Evolutionary conservation across 2,329 filamentous ascomycete species (phyloP).

Genomic region (Claviceps pusilla): DNA sequence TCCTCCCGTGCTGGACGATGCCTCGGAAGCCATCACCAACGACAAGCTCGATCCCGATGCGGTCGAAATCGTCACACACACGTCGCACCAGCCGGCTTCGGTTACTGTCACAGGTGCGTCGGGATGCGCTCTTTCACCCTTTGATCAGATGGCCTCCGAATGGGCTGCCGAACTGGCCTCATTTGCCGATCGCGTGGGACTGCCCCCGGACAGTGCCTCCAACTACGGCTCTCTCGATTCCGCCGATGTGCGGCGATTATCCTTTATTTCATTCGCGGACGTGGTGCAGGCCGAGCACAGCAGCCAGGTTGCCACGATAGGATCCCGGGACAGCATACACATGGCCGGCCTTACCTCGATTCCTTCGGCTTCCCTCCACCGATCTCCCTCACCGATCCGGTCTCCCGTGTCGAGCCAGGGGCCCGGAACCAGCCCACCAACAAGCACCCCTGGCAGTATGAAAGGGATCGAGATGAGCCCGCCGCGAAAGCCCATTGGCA

Average conservation of each 20-base stretch:
- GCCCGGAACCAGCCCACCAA: slow-evolving; percentile 54
- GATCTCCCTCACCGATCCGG: slow-evolving; percentile 66
- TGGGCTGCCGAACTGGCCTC: slow-evolving; percentile 45
- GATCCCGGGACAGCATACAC: slow-evolving; percentile 55
- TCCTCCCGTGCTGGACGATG: slow-evolving; percentile 78
- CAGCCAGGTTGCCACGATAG: slow-evolving; percentile 32
- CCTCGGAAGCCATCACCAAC: slow-evolving; percentile 83
- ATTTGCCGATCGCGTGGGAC: slow-evolving; percentile 30
- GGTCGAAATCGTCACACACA: slow-evolving; percentile 85
- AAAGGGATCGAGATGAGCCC: slow-evolving; percentile 62
- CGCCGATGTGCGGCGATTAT: slow-evolving; percentile 66
- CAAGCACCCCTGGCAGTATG: slow-evolving; percentile 59
- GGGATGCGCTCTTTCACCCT: slow-evolving; percentile 16
- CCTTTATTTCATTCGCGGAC: slow-evolving; percentile 94
- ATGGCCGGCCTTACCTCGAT: slow-evolving; percentile 51
- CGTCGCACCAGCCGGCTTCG: slow-evolving; percentile 65
- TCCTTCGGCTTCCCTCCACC: slow-evolving; percentile 35
- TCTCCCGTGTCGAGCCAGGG: slow-evolving; percentile 64
- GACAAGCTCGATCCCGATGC: slow-evolving; percentile 68
- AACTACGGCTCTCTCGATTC: slow-evolving; percentile 64
- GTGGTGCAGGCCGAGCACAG: slow-evolving; percentile 77
- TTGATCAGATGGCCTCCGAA: slow-evolving; percentile 29
- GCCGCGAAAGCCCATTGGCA: slow-evolving; percentile 41
- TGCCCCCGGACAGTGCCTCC: slow-evolving; percentile 46
- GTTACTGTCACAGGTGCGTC: slow-evolving; percentile 44